Percentiles rank a stretch among this genome's conserved stretches.
Conservation (phyloP, 2,329 filamentous ascomycete genomes). For the Aspergillus piperis region DNA sequence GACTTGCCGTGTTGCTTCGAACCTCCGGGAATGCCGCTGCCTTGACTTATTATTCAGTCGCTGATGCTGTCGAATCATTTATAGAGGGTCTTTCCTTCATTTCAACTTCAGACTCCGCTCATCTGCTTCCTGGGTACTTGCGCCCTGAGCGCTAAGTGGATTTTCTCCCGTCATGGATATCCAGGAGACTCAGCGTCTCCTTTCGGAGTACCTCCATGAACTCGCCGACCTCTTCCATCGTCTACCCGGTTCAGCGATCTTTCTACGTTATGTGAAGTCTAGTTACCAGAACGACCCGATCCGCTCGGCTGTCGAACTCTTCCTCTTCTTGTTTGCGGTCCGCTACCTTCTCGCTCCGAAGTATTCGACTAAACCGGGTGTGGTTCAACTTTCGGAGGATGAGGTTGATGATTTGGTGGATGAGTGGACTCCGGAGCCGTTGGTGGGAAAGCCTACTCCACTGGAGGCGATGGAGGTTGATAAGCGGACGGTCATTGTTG, state of each 20-base stretch:
- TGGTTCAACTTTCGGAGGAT: slow-evolving; percentile 86
- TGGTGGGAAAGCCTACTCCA: slow-evolving; percentile 71
- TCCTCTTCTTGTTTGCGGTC: slow-evolving; percentile 93
- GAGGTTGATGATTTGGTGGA: slow-evolving; percentile 97
- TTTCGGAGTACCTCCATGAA: slow-evolving; percentile 57
- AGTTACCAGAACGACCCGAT: slow-evolving; percentile 98
- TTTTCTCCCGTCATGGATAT: slow-evolving; percentile 53
- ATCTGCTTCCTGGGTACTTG: not conserved
- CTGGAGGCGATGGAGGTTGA: slow-evolving; percentile 83
- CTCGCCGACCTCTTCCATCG: slow-evolving; percentile 74
- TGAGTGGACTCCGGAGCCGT: slow-evolving; percentile 92
- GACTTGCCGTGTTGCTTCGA: slow-evolving; percentile 3
- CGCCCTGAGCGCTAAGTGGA: slow-evolving; percentile 15
- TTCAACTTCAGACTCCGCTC: not conserved
- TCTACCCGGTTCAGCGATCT: slow-evolving; percentile 88
- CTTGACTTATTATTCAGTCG: slow-evolving; percentile 8
- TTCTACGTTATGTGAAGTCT: slow-evolving; percentile 92
- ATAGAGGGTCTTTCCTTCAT: slow-evolving; percentile 15
- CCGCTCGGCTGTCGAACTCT: slow-evolving; percentile 86
- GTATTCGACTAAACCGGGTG: slow-evolving; percentile 90
- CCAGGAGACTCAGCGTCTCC: slow-evolving; percentile 56
- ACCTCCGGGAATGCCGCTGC: not conserved
- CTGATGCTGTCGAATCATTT: slow-evolving; percentile 17
- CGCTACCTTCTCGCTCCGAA: slow-evolving; percentile 88
- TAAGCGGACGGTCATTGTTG: slow-evolving; percentile 81